These are phyloP conservation scores for Agastache rugosa DNA, from an alignment of 257 asterid species.

Conservation along the genomic window DNA sequence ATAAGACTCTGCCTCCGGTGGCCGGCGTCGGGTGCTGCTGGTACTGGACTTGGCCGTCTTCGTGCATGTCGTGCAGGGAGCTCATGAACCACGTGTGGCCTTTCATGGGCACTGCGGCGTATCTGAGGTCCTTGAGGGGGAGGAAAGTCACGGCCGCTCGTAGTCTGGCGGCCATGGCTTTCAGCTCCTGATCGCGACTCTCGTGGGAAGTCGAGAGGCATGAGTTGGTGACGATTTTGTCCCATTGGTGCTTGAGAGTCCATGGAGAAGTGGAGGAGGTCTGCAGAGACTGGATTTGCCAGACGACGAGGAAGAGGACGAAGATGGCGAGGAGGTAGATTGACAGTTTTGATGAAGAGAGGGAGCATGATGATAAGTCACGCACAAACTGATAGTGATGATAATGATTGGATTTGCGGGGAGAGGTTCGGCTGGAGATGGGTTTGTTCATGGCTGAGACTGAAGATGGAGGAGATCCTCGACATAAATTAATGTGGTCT, in stretches of 20 bases:
- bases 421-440: constrained; percentile 27
- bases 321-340: constrained; percentile 48
- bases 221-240: constrained; percentile 37
- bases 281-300: constrained; percentile 61
- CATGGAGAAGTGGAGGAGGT: constrained; percentile 41
- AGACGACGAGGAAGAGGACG: constrained; percentile 45
- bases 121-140: constrained; percentile 71
- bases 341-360: constrained; percentile 46
- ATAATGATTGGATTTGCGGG: neutral
- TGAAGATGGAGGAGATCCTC: neutral
- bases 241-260: constrained; percentile 50
- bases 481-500: constrained; percentile 34
- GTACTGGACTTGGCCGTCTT: constrained; percentile 64
- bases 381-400: no score
- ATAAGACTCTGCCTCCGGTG: constrained; percentile 59
- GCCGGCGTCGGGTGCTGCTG: constrained; percentile 58
- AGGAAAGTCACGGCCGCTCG: constrained; percentile 62
- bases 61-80: constrained; percentile 57
- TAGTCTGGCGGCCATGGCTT: constrained; percentile 44
- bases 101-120: constrained; percentile 46
- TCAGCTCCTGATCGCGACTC: constrained; percentile 6
- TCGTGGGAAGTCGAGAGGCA: neutral
- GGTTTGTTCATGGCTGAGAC: constrained; percentile 34
- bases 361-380: neutral
- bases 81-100: constrained; percentile 97